Conservation (phyloP, 441 rosid genomes). For the Omphalea diandra region DNA sequence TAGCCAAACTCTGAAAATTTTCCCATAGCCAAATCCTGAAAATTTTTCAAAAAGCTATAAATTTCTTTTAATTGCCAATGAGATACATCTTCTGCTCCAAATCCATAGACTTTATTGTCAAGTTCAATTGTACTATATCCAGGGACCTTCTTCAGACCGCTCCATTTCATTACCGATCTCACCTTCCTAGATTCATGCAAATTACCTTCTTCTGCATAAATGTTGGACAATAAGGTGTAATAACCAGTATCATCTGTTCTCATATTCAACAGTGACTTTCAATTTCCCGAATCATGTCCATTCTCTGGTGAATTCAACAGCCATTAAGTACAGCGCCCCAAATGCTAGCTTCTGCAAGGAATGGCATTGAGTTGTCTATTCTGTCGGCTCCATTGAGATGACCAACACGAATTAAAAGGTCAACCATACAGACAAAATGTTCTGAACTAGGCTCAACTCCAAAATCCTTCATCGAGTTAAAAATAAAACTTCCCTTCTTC, state of each 20-base stretch:
- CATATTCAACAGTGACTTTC: constrained; percentile 38
- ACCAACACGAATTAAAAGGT: constrained; percentile 80
- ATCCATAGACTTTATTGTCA: constrained; percentile 32
- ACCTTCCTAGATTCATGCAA: constrained; percentile 58
- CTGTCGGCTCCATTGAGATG: constrained; percentile 58
- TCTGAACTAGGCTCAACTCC: constrained; percentile 61
- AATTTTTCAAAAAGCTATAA: constrained; percentile 25
- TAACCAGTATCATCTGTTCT: constrained; percentile 64
- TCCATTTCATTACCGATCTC: constrained; percentile 51
- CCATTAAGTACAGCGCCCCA: constrained; percentile 81
- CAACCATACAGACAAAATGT: constrained; percentile 75
- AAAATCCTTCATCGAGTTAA: constrained; percentile 51
- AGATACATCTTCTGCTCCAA: constrained; percentile 36
- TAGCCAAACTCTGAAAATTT: constrained; percentile 28
- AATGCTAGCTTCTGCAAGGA: constrained; percentile 53
- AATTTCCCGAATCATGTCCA: constrained; percentile 57
- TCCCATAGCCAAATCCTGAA: constrained; percentile 25
- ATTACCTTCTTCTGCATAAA: constrained; percentile 69
- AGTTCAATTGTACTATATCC: constrained; percentile 69
- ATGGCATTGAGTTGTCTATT: constrained; percentile 60
- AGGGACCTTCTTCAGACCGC: constrained; percentile 67
- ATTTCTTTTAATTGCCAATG: constrained; percentile 21
- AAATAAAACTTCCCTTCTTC: constrained; percentile 62
- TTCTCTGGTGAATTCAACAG: constrained; percentile 67
- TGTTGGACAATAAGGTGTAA: constrained; percentile 61